Percentiles rank a stretch among this genome's conserved stretches.
Conservation (phyloP, 345 rosid genomes). For the Reutealis trisperma region DNA sequence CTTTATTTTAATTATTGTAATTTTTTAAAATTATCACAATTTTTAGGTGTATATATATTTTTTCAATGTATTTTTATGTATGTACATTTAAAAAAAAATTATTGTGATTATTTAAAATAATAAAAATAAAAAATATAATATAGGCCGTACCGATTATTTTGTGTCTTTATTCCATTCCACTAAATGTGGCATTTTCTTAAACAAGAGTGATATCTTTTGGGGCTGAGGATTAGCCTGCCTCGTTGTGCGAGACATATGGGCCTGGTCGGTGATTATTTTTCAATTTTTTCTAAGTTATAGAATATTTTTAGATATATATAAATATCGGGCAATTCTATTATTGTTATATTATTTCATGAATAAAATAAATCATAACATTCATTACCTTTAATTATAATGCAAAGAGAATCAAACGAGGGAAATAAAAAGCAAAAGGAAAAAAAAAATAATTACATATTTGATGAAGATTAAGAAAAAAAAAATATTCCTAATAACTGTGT, state of each 20-base stretch:
- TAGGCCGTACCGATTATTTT: not conserved
- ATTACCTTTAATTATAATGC: too few species aligned
- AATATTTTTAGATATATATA: not conserved
- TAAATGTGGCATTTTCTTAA: not conserved
- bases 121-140: not conserved
- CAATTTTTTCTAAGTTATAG: not conserved
- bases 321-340: not conserved
- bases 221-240: not conserved
- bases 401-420: not conserved
- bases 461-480: too few species aligned
- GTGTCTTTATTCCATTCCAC: not conserved
- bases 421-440: not conserved
- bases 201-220: not conserved
- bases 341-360: too few species aligned
- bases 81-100: too few species aligned
- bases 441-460: not conserved
- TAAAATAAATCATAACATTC: too few species aligned
- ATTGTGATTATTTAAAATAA: too few species aligned
- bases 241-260: conserved; percentile 12
- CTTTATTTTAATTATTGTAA: too few species aligned
- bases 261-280: conserved; percentile 15
- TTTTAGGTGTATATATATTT: too few species aligned
- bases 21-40: too few species aligned
- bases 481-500: too few species aligned
- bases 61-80: too few species aligned